Evolutionary conservation across 306 rosid species (phyloP), one percentile per base, ranked within the genome.

Genomic region (Rosa rugosa): DNA sequence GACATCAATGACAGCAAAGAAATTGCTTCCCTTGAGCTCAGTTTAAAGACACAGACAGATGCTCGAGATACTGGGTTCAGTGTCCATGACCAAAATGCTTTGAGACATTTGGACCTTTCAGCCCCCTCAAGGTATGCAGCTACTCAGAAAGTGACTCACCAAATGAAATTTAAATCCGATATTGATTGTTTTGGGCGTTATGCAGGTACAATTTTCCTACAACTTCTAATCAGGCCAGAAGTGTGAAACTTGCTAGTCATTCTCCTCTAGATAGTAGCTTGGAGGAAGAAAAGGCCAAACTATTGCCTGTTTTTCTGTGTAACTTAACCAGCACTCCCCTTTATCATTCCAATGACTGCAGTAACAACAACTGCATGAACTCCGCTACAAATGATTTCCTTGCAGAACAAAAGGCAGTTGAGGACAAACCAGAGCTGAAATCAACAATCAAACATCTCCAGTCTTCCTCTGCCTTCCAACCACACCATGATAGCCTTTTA

Each of bases 121-220:
- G 89, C 93, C 77, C 87, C 86, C 80, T 87, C 92, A 40, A 91
- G 85, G 97, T 89, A 86, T 73, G 84, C 11, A 80, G 59, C 62
- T 68, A 23, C 40, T 70, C 12, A 14, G 46, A 80, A 80, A 59
- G n/a, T 31, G 56, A 73, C 42, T 80, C 25, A 60, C 44, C 44
- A 8, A 25, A 23, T 49, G 4, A 11, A 7, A 14, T 12, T 10
- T 17, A 47, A 14, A 10, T 22, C 40, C 38, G 12, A 17, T 56
- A 31, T 31, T 70, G 57, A 51, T 13, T 13, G 16, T 75, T 42
- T 8, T 72, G 7, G 36, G 8, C 34, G 49, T 51, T 73, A 56
- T 80, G 86, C 93, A 91, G 97, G 84, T 87, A 91, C 65, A 88
- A 80, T 44, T 31, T 31, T 31, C 36, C 3, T 31, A 31, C 36